Base-by-base conservation (phyloP, 805 yeast species). In the Myxozyma udenii region DNA sequence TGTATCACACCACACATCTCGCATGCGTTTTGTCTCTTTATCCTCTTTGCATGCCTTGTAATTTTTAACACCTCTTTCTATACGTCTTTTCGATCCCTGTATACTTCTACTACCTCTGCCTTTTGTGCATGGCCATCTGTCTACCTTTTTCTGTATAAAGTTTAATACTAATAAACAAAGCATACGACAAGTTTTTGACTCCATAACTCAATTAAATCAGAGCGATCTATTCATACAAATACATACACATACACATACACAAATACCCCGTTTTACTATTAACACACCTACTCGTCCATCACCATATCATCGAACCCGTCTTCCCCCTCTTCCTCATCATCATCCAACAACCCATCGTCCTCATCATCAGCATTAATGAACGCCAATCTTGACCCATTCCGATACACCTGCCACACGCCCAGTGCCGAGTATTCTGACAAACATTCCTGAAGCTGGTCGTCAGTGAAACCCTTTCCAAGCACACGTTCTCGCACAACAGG, bases 391-490 rank as follows among this genome's bases (percentile, higher is more conserved):
- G 48, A 40, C 3, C 55, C 57, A 24, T 58, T 41, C 32, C 54
- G 16, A 28, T 51, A 50, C 26, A 50, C 42, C 35, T 53, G 59
- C 90, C 95, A 87, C 28, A 90, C 79, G 40, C 82, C 82, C 53
- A 87, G 74, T 28, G 75, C 75, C 32, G 79, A 77, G 68, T 91
- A 91, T 66, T 86, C 90, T 40, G 74, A 74, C 41, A 91, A 74
- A 75, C 95, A 86, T 51, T 79, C 84, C 48, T 76, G 79, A 59
- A 91, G 78, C 66, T 88, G 88, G 57, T 82, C 78, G 62, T 83
- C 83, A 0, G 95, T 88, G 70, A 79, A 91, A 3, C 96, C 96
- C 70, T 85, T 84, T 32, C 86, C 84, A 37, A 87, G 72, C 28
- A 85, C 81, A 3, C 85, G 74, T 55, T 81, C 81, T 57, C 78